Evolutionary conservation across 441 rosid genomes (phyloP).

Genomic region (Gossypium armourianum): DNA sequence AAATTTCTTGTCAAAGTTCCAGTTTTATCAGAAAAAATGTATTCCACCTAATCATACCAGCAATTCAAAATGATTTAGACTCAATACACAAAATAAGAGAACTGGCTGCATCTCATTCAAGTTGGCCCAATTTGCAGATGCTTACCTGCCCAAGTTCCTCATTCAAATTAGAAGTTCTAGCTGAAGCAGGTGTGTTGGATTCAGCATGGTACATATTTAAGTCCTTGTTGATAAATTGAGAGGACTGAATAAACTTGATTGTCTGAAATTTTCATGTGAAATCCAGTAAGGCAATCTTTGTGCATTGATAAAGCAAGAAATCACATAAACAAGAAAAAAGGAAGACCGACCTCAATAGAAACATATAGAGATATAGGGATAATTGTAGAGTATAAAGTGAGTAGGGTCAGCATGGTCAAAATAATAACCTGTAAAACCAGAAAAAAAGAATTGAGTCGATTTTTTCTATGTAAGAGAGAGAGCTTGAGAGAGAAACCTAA

Average conservation of each 20-base stretch:
- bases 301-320: slow-evolving; percentile 9
- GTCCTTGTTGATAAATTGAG: slow-evolving; percentile 91
- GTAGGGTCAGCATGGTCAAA: slow-evolving; percentile 71
- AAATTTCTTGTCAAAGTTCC: slow-evolving; percentile 96
- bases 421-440: slow-evolving; percentile 54
- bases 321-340: slow-evolving; percentile 10
- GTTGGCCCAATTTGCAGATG: slow-evolving; percentile 1
- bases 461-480: neutral
- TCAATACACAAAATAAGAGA: slow-evolving; percentile 10
- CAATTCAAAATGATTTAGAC: slow-evolving; percentile 9
- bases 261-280: slow-evolving; percentile 39
- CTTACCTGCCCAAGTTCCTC: slow-evolving; percentile 99
- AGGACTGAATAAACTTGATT: slow-evolving; percentile 91
- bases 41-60: slow-evolving; percentile 66
- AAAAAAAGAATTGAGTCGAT: slow-evolving; percentile 9
- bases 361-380: slow-evolving; percentile 93
- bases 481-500: neutral
- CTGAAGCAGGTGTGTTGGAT: slow-evolving; percentile 80
- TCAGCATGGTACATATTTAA: slow-evolving; percentile 79
- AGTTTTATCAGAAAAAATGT: slow-evolving; percentile 94
- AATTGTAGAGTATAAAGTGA: slow-evolving; percentile 87
- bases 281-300: slow-evolving; percentile 13
- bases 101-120: neutral
- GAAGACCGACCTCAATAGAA: slow-evolving; percentile 75
- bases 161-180: slow-evolving; percentile 91